Evolutionary conservation across 768 basidiomycete species (phyloP).

Genomic region (Polyporus arcularius): DNA sequence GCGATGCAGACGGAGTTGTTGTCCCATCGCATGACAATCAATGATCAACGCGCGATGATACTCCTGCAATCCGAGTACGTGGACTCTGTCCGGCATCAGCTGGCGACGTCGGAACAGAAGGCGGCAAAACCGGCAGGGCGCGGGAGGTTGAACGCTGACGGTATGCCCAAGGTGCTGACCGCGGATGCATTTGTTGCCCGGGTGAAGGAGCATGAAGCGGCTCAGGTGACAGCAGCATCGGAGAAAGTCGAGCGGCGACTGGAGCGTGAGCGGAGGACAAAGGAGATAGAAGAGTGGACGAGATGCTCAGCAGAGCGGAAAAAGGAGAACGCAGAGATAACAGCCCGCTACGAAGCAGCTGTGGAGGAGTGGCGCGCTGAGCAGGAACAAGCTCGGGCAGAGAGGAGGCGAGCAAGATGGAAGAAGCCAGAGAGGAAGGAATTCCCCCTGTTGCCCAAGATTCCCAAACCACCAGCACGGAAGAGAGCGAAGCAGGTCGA

Average conservation of each 20-base stretch:
- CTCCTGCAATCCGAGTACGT: neutral
- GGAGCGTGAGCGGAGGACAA: neutral
- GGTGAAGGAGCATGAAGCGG: conserved; percentile 11
- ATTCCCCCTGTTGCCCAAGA: too few species aligned
- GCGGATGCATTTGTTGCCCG: conserved; percentile 23
- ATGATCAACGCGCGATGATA: neutral
- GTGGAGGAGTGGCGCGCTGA: conserved; percentile 24
- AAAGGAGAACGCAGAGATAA: neutral
- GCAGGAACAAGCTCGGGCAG: conserved; percentile 13
- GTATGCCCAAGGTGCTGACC: conserved; percentile 23
- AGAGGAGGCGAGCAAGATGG: conserved; percentile 8
- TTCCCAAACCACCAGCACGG: too few species aligned
- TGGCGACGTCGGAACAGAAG: neutral
- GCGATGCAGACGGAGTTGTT: neutral
- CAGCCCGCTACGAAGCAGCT: conserved; percentile 3
- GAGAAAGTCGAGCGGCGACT: conserved; percentile 1
- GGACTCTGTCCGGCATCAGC: neutral
- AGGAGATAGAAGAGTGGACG: too few species aligned
- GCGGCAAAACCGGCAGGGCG: neutral
- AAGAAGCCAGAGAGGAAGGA: too few species aligned
- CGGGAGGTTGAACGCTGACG: neutral
- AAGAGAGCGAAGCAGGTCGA: too few species aligned
- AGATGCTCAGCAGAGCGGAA: too few species aligned
- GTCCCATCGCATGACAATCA: neutral
- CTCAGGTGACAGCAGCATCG: neutral